Base-by-base conservation (phyloP, 2,329 filamentous ascomycete species). In the Teratosphaeria epicoccoides region DNA sequence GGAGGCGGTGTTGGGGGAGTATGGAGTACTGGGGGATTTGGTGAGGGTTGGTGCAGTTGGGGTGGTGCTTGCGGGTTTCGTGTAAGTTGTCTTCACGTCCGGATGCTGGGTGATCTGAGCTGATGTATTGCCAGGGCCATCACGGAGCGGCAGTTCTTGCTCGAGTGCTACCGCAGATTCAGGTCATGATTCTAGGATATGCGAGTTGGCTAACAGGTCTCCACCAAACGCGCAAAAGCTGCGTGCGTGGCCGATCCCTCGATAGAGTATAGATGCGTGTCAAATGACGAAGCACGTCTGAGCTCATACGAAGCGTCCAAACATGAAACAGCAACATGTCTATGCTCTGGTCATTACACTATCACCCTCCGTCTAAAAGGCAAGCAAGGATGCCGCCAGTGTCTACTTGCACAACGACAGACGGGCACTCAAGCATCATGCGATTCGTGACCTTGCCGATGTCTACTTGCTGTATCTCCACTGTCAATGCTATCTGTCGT, bases 11-110 rank as follows among this genome's bases (percentile, higher is more conserved):
- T 48, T 48, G 10, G 53, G 50, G 14, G 52, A 52, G 29, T 71
- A 70, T 54, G 71, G 72, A 0, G 49, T 72, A 6, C 23, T 73
- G 6, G 72, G 70, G n/a, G 70, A 75, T 49, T 55, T 76, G 29
- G 59, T 66, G 1, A 62, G 64, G 11, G 65, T 70, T 24, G 70
- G 69, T 6, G 58, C 46, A 4, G 55, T 73, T 33, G 69, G 64
- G n/a, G 67, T 56, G 0, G 46, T 62, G 0, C 70, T 71, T 53
- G 68, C 59, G 2, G 40, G 64, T 5, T 59, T 66, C 24, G 60
- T 75, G 68, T 70, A 57, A 63, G 68, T 68, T 48, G 26, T 6
- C 25, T 20, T 11, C 3, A 28, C 23, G 1, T 17, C 7, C 4
- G 14, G 9, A n/a, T n/a, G 26, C 24, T 14, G 49, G 45, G n/a